A percentile compares a stretch with the other conserved stretches of the same genome.
Conservation (phyloP, 805 yeast species). For the Starmerella apis region DNA sequence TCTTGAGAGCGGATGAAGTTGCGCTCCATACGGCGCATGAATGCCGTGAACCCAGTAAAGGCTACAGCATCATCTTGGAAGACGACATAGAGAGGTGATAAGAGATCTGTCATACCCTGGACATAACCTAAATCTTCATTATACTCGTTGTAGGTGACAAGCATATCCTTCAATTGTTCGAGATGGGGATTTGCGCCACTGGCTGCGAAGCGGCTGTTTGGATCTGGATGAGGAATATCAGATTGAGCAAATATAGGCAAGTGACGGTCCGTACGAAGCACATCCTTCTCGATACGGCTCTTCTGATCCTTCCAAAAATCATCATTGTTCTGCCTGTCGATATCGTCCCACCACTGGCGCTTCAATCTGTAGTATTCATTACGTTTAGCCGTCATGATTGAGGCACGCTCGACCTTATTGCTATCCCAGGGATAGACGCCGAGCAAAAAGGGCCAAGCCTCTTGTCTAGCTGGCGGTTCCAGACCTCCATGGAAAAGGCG, state of each 20-base stretch:
- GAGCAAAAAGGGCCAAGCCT: slow-evolving; percentile 79
- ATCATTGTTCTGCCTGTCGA: slow-evolving; percentile 43
- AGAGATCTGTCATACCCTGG: slow-evolving; percentile 93
- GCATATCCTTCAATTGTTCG: slow-evolving; percentile 57
- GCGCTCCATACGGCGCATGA: slow-evolving; percentile 92
- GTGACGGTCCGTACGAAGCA: slow-evolving; percentile 79
- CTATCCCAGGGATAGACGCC: slow-evolving; percentile 87
- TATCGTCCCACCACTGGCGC: slow-evolving; percentile 61
- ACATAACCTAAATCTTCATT: slow-evolving; percentile 84
- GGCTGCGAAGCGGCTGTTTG: slow-evolving; percentile 45
- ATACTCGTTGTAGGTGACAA: slow-evolving; percentile 76
- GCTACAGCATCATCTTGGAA: slow-evolving; percentile 61
- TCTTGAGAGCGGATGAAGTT: slow-evolving; percentile 84
- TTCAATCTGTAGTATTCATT: slow-evolving; percentile 50
- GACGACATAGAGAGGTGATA: slow-evolving; percentile 68
- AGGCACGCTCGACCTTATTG: slow-evolving; percentile 54
- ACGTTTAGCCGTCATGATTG: slow-evolving; percentile 45
- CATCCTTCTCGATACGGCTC: slow-evolving; percentile 83
- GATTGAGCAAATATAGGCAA: slow-evolving; percentile 51
- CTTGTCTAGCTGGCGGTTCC: slow-evolving; percentile 46
- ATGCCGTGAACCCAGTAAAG: slow-evolving; percentile 78
- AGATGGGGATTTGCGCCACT: slow-evolving; percentile 72
- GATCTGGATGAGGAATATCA: slow-evolving; percentile 35
- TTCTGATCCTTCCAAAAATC: slow-evolving; percentile 85
- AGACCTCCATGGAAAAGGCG: slow-evolving; percentile 87